These are phyloP conservation scores for Claviceps purpurea DNA, from an alignment of 2,329 filamentous ascomycete species.

Conservation along the genomic window DNA sequence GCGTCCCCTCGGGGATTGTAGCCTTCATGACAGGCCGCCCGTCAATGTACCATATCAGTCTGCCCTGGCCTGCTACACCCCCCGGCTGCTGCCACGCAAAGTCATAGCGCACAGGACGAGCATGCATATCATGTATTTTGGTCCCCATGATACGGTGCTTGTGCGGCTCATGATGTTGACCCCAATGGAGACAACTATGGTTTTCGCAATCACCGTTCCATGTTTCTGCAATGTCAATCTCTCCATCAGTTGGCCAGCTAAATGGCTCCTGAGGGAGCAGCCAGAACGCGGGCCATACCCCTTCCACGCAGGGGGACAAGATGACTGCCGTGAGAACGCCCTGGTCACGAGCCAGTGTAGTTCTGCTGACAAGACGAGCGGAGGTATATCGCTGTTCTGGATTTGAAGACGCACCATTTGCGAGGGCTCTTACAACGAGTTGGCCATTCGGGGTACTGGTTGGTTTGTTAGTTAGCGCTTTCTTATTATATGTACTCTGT, in stretches of 20 bases:
- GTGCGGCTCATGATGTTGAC: slow-evolving; percentile 37
- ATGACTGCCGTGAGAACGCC: slow-evolving; percentile 40
- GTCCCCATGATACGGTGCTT: slow-evolving; percentile 45
- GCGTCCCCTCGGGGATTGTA: slow-evolving; percentile 34
- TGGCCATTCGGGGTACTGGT: slow-evolving; percentile 31
- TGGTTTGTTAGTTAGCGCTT: not conserved
- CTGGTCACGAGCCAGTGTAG: slow-evolving; percentile 34
- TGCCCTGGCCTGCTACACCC: slow-evolving; percentile 27
- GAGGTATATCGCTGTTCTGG: slow-evolving; percentile 35
- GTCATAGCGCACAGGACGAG: slow-evolving; percentile 35
- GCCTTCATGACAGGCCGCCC: slow-evolving; percentile 44
- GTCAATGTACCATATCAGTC: slow-evolving; percentile 47
- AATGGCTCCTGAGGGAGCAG: slow-evolving; percentile 45
- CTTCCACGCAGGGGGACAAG: slow-evolving; percentile 36
- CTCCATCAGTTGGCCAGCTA: slow-evolving; percentile 44
- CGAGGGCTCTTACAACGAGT: slow-evolving; percentile 39
- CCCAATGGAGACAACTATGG: slow-evolving; percentile 46
- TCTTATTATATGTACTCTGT: not conserved
- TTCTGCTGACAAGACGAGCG: slow-evolving; percentile 39
- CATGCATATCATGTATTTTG: slow-evolving; percentile 32
- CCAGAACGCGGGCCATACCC: slow-evolving; percentile 52
- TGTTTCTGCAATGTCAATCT: slow-evolving; percentile 47
- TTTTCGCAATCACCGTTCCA: slow-evolving; percentile 46
- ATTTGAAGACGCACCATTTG: slow-evolving; percentile 18
- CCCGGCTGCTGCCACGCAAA: slow-evolving; percentile 41